Conservation (phyloP, 1,284 basidiomycete species). For the Testicularia cyperi region DNA sequence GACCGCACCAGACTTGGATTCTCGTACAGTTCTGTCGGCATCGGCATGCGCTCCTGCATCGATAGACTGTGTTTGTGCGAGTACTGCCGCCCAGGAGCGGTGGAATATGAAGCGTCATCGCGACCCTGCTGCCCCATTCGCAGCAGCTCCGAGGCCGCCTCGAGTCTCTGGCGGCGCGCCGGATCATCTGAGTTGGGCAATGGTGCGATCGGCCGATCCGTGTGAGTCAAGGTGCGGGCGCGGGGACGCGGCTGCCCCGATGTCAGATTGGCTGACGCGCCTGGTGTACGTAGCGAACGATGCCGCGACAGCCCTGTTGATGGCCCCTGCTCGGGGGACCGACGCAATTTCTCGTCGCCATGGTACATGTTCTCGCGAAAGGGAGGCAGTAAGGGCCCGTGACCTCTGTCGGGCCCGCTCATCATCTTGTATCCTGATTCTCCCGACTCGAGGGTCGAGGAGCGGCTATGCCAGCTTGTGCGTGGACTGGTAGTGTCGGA, state of each 20-base stretch:
- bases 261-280: conserved; percentile 2
- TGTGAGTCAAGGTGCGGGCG: conserved; percentile 36
- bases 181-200: conserved; percentile 37
- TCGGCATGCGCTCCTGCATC: conserved; percentile 33
- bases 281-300: conserved; percentile 22
- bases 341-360: conserved; percentile 10
- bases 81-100: conserved; percentile 9
- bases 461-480: conserved; percentile 46
- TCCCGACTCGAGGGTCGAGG: conserved; percentile 41
- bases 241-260: conserved; percentile 15
- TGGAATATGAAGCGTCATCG: conserved; percentile 1
- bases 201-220: conserved; percentile 39
- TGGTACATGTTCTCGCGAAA: conserved; percentile 17
- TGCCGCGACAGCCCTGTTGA: conserved; percentile 26
- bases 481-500: conserved; percentile 32
- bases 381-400: conserved; percentile 18
- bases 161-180: conserved; percentile 23
- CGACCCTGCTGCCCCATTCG: conserved; percentile 25
- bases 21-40: conserved; percentile 26
- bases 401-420: conserved; percentile 10
- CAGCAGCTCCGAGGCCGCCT: conserved; percentile 35
- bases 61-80: conserved; percentile 33
- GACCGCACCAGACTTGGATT: conserved; percentile 9
- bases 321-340: conserved; percentile 12
- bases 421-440: conserved; percentile 37